Conservation (phyloP, 805 yeast genomes). For the Blastobotrys robertii region DNA sequence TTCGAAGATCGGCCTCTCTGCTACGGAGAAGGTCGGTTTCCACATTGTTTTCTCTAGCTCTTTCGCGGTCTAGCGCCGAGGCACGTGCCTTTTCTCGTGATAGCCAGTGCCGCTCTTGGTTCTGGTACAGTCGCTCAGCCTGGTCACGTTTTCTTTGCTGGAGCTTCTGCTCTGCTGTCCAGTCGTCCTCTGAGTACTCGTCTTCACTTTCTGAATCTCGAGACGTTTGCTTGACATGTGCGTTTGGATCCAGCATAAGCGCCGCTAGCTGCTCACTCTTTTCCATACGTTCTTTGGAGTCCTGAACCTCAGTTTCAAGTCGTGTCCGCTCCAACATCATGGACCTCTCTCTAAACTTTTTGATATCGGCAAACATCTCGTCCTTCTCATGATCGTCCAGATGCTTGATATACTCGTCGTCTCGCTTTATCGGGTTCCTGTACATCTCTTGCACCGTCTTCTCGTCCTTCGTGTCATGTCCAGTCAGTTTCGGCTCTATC, state of each 20-base stretch:
- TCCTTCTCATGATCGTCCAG: conserved; percentile 9
- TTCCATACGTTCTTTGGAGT: conserved; percentile 5
- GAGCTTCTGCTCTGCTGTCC: conserved; percentile 4
- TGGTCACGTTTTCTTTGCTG: conserved; percentile 6
- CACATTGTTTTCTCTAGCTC: conserved; percentile 7
- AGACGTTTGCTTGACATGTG: no score
- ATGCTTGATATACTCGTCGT: no score
- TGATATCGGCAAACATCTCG: conserved; percentile 14
- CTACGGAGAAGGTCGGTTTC: conserved; percentile 4
- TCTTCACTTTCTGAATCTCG: conserved; percentile 3
- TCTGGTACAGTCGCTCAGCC: conserved; percentile 12
- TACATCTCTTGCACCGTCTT: background rate
- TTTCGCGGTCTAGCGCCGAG: conserved; percentile 16
- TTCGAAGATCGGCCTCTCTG: conserved; percentile 8
- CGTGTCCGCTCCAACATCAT: conserved; percentile 9
- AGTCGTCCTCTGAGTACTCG: conserved; percentile 8
- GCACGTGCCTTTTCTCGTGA: conserved; percentile 31
- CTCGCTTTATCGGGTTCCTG: background rate
- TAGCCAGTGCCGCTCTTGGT: conserved; percentile 30
- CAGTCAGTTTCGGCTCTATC: no score
- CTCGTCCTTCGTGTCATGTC: background rate
- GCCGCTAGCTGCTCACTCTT: conserved; percentile 5
- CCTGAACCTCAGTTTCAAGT: conserved; percentile 8
- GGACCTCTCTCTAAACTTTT: conserved; percentile 15
- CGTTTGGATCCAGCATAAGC: background rate